Evolutionary conservation across 2,329 filamentous ascomycete genomes (phyloP), one percentile per base, ranked within the genome.

Genomic region (Paramyrothecium sp.): DNA sequence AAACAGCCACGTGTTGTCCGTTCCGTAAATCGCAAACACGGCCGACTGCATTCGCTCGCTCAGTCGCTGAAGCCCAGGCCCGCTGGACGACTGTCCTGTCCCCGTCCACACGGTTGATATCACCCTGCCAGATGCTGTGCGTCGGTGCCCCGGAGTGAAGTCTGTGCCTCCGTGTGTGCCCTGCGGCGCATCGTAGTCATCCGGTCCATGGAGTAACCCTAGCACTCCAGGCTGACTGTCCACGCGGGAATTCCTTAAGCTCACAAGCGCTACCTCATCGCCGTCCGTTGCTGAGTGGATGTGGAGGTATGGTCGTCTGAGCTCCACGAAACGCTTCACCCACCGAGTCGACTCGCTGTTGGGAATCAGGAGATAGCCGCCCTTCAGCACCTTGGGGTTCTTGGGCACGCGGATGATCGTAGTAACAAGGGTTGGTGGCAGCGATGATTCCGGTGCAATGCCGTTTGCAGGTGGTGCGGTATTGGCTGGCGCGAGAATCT

Each of bases 1-100:
- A 73, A 99, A 98, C 46, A 99, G 81, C 84, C 93, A 99, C 33
- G 93, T 97, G 73, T 97, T 97, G 72, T 95, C 90, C 58, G 89
- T 91, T 47, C 91, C 94, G 70, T 98, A 99, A 53, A 99, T 86
- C 13, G 95, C 95, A 81, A 97, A 99, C 46, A 98, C 90, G 63
- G 90, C 89, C 3, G 86, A 82, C 66, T 85, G 83, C 72, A 82
- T 77, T 73, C 85, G 73, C 67, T 85, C 82, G 68, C 79, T 84
- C 23, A 87, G 75, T 23, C 81, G 77, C 57, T 79, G 78, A 7
- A 86, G 73, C 7, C 82, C 81, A 19, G 65, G 55, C 11, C 64
- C 61, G 30, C 60, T 65, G 38, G 65, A 56, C 21, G 64, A 60
- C 20, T 57, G 58, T 38, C 65, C 73, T 20, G 69, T 73, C 23